Evolutionary conservation across 2,329 filamentous ascomycete species (phyloP), one percentile per base, ranked within the genome.

Genomic region (Dothistroma septosporum): DNA sequence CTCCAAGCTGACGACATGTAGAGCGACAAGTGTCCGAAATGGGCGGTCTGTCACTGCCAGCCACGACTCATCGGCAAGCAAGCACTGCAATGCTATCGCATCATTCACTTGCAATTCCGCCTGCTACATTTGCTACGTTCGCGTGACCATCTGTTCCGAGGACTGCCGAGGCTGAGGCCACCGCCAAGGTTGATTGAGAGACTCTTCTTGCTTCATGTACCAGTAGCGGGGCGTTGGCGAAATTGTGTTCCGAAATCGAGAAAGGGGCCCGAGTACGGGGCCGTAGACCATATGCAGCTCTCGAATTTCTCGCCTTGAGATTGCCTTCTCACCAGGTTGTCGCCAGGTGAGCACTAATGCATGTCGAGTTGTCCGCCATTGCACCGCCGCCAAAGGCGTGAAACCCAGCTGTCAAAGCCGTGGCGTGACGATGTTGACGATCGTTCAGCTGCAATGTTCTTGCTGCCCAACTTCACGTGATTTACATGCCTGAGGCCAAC

Each of bases 41-140:
- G 48, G 61, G 58, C 37, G 33, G 49, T 14, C 33, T 19, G 14
- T 44, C 35, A 21, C 24, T 31, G 47, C 9, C 47, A n/a, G 47
- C 12, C 47, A 16, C 22, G 21, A 41, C 24, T 16, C 49, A 14
- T 16, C 22, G 14, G n/a, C 47, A 49, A 50, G 47, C 22, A 16
- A 35, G 41, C 48, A 53, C 37, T 46, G 53, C 44, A 19, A 5
- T 55, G 28, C 59, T 57, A 53, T 60, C 61, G 16, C 63, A 62
- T 47, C 61, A 65, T 37, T 67, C 65, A 11, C 65, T 66, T 48
- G 53, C 60, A 5, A 62, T 58, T 28, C 65, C 63, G 14, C 63
- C 65, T 32, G 55, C 65, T 3, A 63, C 61, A 4, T 62, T 60
- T 37, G 61, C 65, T 3, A 63, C 61, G 3, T 62, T 60, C 32